A percentile compares a stretch with the other conserved stretches of the same genome.
Evolutionary conservation across 768 basidiomycete species (phyloP).

Genomic region (Phylloporus rhodoxanthus): DNA sequence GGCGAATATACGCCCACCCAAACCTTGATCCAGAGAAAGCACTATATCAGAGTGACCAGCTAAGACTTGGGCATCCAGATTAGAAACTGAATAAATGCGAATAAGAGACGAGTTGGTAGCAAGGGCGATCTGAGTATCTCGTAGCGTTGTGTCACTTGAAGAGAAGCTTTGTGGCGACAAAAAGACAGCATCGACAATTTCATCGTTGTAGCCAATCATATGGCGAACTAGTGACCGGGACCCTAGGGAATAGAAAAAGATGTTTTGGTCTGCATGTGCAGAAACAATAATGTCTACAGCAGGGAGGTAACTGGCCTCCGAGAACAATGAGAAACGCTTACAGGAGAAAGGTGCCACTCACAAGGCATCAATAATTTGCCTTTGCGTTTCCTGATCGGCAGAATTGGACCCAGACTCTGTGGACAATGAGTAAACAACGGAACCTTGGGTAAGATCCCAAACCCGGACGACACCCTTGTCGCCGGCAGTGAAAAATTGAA

Average conservation of each 20-base stretch:
- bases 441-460: slow-evolving; percentile 73
- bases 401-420: slow-evolving; percentile 29
- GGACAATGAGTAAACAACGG: slow-evolving; percentile 55
- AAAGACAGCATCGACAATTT: slow-evolving; percentile 87
- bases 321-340: slow-evolving; percentile 15
- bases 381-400: slow-evolving; percentile 67
- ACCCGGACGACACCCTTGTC: slow-evolving; percentile 81
- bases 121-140: slow-evolving; percentile 77
- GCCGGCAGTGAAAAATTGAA: slow-evolving; percentile 85
- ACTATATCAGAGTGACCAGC: slow-evolving; percentile 91
- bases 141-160: slow-evolving; percentile 16
- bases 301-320: slow-evolving; percentile 56
- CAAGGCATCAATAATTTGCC: slow-evolving; percentile 80
- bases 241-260: slow-evolving; percentile 81
- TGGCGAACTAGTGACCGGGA: slow-evolving; percentile 65
- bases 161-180: slow-evolving; percentile 44
- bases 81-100: slow-evolving; percentile 73
- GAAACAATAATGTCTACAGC: slow-evolving; percentile 64
- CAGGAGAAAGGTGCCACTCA: slow-evolving; percentile 39
- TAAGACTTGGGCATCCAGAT: slow-evolving; percentile 79
- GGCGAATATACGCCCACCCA: slow-evolving; percentile 66
- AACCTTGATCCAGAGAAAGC: slow-evolving; percentile 68
- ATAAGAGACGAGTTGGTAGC: slow-evolving; percentile 98
- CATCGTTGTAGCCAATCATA: slow-evolving; percentile 95
- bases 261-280: slow-evolving; percentile 94